Evolutionary conservation across 805 yeast species (phyloP), one percentile per base, ranked within the genome.

Genomic region (Kodamaea jinghongensis): DNA sequence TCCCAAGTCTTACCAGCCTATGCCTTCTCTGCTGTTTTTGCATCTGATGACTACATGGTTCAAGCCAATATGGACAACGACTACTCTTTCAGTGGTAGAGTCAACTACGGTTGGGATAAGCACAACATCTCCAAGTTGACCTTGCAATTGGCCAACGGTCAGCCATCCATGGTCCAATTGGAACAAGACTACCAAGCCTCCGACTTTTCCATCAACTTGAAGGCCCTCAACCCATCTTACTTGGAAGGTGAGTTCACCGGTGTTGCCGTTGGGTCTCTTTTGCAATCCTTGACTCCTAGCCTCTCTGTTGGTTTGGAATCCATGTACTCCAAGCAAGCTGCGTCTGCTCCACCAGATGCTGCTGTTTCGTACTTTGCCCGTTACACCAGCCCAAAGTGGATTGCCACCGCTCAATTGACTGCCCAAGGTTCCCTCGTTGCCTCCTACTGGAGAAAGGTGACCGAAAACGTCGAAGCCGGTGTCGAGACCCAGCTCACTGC

Each of bases 31-130:
- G 91, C 96, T 33, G 74, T 91, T 55, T 89, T 81, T 64, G 97
- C 95, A 47, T 81, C 83, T 47, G 96, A 91, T 58, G 77, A 79
- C 53, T 73, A 82, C 56, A 85, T 93, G 58, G 75, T 86, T 51
- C 98, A 91, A 73, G 98, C 96, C 63, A 85, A 86, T 57, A 60
- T 93, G 47, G 98, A 93, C 69, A 84, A 84, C 57, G 96, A 89
- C 53, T 70, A 79, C 41, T 80, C 95, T 11, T 72, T 91, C 56
- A 78, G 86, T 41, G 97, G 96, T 54, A 83, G 97, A 70, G 68
- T 86, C 55, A 88, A 89, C 74, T 86, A 86, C 67, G 88, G 90
- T 51, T 89, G 96, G 96, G 79, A 79, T 62, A 79, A 81, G 61
- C 73, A 73, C 56, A 79, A 82, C 64, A 70, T 83, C 55, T 78